Evolutionary conservation across 2,329 filamentous ascomycete species (phyloP), one percentile per base, ranked within the genome.

Genomic region (Hymenoscyphus albidus): DNA sequence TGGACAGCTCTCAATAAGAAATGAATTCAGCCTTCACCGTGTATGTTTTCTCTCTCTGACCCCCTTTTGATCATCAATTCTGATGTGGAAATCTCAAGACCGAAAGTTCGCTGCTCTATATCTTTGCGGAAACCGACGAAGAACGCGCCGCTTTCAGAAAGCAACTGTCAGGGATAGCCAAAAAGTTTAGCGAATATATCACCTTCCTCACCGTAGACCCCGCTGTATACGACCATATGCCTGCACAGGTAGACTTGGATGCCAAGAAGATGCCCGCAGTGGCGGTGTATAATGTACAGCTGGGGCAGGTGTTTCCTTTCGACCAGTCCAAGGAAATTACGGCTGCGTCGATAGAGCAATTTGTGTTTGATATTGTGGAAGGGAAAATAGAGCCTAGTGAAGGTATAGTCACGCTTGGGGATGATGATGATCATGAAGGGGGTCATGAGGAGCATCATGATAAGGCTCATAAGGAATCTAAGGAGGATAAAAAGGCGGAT

Each of bases 121-220:
- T 74, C 69, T 78, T 82, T 66, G 68, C 75, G 5, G 51, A 65
- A 10, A 70, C 67, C 9, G 62, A 73, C 0, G 38, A 65, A 9
- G 75, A 79, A 39, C 76, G 77, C 2, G 72, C 77, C 2, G 67
- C 64, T 1, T 82, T 78, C 69, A 70, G 76, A 4, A 57, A 69
- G 0, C 70, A 73, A 5, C 74, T 83, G 59, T 75, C 77, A 3
- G 70, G 82, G 1, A 81, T 82, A 1, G 78, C 78, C 65, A 78
- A 77, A 67, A 27, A 27, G 27, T 82, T 80, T 70, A 67, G 73
- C 62, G 80, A 82, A 13, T 83, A 81, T 63, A 75, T 84, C 13
- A 74, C 72, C 62, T 83, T 84, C 65, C 78, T 81, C 3, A 82
- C 79, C 0, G 78, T 82, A 1, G 80, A 83, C 64, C 73, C 75